Evolutionary conservation across 139 green algal genomes (phyloP).

Genomic region (Nannochloris sp.): DNA sequence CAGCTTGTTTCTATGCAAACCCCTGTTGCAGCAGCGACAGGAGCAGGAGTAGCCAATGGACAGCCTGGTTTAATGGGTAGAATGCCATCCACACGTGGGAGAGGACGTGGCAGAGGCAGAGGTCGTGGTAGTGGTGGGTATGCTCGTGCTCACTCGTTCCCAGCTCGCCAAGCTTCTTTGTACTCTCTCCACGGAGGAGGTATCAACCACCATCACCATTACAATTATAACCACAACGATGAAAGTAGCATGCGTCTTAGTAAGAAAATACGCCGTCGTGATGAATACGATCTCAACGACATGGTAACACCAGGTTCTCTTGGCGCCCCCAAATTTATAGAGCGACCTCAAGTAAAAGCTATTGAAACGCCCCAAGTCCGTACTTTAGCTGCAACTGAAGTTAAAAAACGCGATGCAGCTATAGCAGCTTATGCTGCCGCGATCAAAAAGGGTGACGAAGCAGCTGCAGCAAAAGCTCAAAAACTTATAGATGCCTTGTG

Average conservation of each 20-base stretch:
- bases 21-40: not conserved
- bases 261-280: slow-evolving; percentile 10
- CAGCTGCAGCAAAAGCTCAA: not conserved
- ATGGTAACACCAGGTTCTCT: slow-evolving; percentile 12
- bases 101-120: not conserved
- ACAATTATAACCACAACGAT: slow-evolving; percentile 2
- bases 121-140: not conserved
- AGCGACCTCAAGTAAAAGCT: slow-evolving; percentile 30
- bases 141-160: not conserved
- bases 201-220: no score
- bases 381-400: not conserved
- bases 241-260: not conserved
- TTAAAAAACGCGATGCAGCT: slow-evolving; percentile 18
- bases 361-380: slow-evolving; percentile 34
- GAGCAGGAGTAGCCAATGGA: not conserved
- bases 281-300: slow-evolving; percentile 24
- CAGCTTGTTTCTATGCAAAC: slow-evolving; percentile 9
- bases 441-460: not conserved
- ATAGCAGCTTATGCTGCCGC: not conserved
- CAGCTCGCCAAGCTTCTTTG: slow-evolving; percentile 6
- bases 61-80: not conserved
- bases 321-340: slow-evolving; percentile 38
- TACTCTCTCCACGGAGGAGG: slow-evolving; percentile 2
- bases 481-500: not conserved
- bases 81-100: not conserved